These are phyloP conservation scores for Parasarocladium wereldwijsianum DNA, from an alignment of 2,329 filamentous ascomycete genomes.

Conservation along the genomic window DNA sequence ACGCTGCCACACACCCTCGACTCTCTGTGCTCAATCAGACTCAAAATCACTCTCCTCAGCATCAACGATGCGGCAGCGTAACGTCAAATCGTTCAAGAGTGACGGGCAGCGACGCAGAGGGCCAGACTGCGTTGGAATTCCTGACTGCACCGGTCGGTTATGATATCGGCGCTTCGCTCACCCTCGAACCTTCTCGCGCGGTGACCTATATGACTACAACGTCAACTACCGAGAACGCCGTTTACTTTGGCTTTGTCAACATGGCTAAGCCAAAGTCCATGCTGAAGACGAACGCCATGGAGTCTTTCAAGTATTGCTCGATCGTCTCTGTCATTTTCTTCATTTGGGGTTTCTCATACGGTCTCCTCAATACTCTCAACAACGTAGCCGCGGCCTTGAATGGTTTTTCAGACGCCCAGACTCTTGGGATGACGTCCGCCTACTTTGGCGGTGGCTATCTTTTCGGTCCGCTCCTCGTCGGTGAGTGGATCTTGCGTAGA, in stretches of 20 bases:
- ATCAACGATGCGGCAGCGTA: background rate
- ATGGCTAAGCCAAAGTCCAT: conserved; percentile 56
- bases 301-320: conserved; percentile 57
- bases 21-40: conserved; percentile 2
- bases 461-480: conserved; percentile 53
- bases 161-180: conserved; percentile 3
- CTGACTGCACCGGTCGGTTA: conserved; percentile 25
- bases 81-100: background rate
- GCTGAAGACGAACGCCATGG: conserved; percentile 44
- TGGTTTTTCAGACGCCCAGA: conserved; percentile 44
- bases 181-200: conserved; percentile 7
- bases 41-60: no score
- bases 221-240: conserved; percentile 24
- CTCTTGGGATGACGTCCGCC: conserved; percentile 50
- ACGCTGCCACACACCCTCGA: conserved; percentile 10
- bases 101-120: conserved; percentile 10
- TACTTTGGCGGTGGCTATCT: conserved; percentile 62
- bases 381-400: conserved; percentile 49
- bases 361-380: conserved; percentile 71
- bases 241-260: conserved; percentile 68
- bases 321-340: conserved; percentile 73
- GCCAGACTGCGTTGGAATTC: conserved; percentile 28
- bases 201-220: conserved; percentile 20
- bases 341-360: conserved; percentile 84
- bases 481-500: conserved; percentile 53